Percentiles rank a stretch among this genome's conserved stretches.
phyloP scores from a whole-genome alignment of 2,329 filamentous ascomycete species.

The Huntiella moniliformis region DNA sequence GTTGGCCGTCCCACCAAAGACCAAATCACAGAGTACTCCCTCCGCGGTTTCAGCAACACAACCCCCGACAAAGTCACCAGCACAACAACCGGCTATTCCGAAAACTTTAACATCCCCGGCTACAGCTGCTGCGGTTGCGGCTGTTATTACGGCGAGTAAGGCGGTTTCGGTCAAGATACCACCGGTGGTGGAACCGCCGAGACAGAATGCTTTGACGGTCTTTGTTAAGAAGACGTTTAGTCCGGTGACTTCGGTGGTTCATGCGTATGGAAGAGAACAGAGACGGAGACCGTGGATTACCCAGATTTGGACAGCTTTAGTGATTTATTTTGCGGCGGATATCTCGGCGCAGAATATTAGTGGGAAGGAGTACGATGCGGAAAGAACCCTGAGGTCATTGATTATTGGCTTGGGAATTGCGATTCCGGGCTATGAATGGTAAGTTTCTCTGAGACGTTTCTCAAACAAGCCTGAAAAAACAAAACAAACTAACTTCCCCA shows the following conservation, averaged over 20 bases:
- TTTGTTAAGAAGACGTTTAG: conserved; percentile 21
- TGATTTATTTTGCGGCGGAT: conserved; percentile 66
- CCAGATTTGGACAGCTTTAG: conserved; percentile 54
- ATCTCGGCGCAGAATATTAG: conserved; percentile 55
- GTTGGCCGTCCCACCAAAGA: too few relatives aligned
- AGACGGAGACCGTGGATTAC: conserved; percentile 55
- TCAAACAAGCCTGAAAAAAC: too few relatives aligned
- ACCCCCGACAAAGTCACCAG: too few relatives aligned
- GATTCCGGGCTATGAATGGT: conserved; percentile 68
- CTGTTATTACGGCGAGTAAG: neutral
- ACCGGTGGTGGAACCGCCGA: neutral
- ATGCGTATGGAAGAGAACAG: conserved; percentile 53
- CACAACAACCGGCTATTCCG: too few relatives aligned
- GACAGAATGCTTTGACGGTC: neutral
- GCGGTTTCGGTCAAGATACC: neutral
- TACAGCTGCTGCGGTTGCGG: neutral
- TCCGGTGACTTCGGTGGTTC: conserved; percentile 32
- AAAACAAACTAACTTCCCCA: conserved; percentile 16
- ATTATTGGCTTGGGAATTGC: conserved; percentile 48
- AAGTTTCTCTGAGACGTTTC: conserved; percentile 16
- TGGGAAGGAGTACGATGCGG: conserved; percentile 44
- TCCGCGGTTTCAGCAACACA: too few relatives aligned
- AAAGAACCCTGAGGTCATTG: conserved; percentile 51
- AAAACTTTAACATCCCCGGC: neutral
- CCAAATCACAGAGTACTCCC: too few relatives aligned